Conservation (phyloP, 768 basidiomycete genomes). For the Tricholoma furcatifolium region DNA sequence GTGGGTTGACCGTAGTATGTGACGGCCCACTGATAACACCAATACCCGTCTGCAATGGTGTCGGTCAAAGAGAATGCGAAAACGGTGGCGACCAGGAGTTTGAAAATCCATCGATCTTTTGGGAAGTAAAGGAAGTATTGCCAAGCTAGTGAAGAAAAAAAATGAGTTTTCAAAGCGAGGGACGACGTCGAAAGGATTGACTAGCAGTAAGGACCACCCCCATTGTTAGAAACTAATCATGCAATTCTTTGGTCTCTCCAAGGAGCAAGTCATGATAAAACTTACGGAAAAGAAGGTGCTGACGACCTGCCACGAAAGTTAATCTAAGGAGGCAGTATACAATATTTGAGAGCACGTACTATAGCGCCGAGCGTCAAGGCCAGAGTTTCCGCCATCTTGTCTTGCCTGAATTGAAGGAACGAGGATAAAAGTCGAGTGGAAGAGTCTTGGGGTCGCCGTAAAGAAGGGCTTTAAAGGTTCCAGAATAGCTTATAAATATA, state of each 20-base stretch:
- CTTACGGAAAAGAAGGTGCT: conserved; percentile 4
- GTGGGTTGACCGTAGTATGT: background rate
- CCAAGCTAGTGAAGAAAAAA: background rate
- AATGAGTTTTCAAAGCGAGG: background rate
- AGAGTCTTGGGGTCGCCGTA: background rate
- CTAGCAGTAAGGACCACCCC: background rate
- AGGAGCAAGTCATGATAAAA: background rate
- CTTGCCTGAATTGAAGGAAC: background rate
- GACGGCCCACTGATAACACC: conserved; percentile 3
- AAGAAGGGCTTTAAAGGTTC: too few relatives aligned
- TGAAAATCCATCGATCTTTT: conserved; percentile 1
- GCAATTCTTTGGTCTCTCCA: background rate
- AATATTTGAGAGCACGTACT: background rate
- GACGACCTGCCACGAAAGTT: background rate
- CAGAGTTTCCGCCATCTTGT: background rate
- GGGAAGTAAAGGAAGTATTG: conserved; percentile 2
- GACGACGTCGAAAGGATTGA: background rate
- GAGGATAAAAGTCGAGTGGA: background rate
- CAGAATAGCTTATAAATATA: too few relatives aligned
- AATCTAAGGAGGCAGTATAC: background rate
- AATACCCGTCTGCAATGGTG: conserved; percentile 1
- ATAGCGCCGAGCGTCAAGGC: conserved; percentile 4
- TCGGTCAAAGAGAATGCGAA: background rate
- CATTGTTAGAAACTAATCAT: background rate
- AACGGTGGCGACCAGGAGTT: background rate